phyloP scores from a whole-genome alignment of 2,329 filamentous ascomycete species.

The Botrytis sinoallii region DNA sequence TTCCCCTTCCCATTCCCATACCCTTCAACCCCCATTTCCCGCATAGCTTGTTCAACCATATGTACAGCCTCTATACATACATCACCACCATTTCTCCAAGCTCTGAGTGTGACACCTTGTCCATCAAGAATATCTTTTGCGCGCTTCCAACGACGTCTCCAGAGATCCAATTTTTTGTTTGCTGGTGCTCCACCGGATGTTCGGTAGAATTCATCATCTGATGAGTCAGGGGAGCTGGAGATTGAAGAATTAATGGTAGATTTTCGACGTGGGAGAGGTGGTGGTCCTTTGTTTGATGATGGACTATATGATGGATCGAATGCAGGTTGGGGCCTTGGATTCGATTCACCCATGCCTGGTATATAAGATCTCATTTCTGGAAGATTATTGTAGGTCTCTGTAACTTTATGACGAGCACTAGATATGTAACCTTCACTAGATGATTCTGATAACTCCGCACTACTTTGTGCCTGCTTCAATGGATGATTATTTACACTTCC shows the following conservation, averaged over 20 bases:
- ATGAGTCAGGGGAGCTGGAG: constrained; percentile 28
- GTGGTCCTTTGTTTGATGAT: constrained; percentile 23
- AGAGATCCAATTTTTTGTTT: constrained; percentile 71
- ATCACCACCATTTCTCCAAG: constrained; percentile 71
- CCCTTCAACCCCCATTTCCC: constrained; percentile 42
- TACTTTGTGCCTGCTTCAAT: constrained; percentile 32
- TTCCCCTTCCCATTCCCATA: constrained; percentile 35
- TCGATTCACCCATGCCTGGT: constrained; percentile 24
- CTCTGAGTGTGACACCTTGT: constrained; percentile 65
- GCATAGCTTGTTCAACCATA: constrained; percentile 57
- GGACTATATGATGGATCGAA: constrained; percentile 10
- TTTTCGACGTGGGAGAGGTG: constrained; percentile 29
- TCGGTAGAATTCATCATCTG: constrained; percentile 33
- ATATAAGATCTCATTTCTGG: constrained; percentile 36
- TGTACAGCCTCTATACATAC: constrained; percentile 63
- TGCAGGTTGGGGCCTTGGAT: neutral
- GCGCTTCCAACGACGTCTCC: constrained; percentile 63
- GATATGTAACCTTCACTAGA: constrained; percentile 32
- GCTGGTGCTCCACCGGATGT: constrained; percentile 26
- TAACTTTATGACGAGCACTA: constrained; percentile 34
- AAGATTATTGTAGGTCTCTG: constrained; percentile 36
- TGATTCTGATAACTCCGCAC: constrained; percentile 26
- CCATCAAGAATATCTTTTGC: constrained; percentile 62
- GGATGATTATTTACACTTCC: constrained; percentile 25
- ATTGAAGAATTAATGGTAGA: constrained; percentile 16